Conservation (phyloP, 345 rosid species). For the Ceriops zippeliana region DNA sequence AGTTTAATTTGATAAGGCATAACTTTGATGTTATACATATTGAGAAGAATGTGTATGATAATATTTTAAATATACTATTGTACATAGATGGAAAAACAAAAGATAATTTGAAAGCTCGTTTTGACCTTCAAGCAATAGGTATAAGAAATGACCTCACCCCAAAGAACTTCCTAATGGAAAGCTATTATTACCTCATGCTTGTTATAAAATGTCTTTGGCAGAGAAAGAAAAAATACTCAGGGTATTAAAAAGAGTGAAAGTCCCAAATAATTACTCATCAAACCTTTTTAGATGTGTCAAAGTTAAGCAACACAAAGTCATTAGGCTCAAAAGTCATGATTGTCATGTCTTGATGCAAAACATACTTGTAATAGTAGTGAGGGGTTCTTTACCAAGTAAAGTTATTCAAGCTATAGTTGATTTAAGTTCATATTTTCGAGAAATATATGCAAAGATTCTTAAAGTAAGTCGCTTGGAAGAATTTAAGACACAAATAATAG, state of each 20-base stretch:
- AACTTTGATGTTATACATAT: background rate
- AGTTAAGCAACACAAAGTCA: background rate
- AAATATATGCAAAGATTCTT: background rate
- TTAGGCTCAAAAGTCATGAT: conserved; percentile 4
- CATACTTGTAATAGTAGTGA: too few relatives aligned
- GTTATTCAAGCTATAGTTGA: too few relatives aligned
- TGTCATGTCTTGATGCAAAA: background rate
- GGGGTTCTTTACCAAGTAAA: too few relatives aligned
- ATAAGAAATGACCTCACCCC: too few relatives aligned
- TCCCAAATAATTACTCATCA: background rate
- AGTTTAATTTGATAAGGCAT: background rate
- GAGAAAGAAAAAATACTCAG: too few relatives aligned
- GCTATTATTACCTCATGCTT: too few relatives aligned
- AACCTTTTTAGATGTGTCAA: background rate
- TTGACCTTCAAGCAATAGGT: background rate
- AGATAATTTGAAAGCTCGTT: background rate
- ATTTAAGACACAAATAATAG: background rate
- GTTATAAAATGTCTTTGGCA: background rate
- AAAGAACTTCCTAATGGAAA: too few relatives aligned
- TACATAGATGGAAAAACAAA: background rate
- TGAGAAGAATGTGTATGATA: conserved; percentile 17
- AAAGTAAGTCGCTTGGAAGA: background rate
- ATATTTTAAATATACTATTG: background rate
- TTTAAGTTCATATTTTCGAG: background rate
- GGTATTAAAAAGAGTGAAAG: background rate